Percentiles rank a stretch among this genome's conserved stretches.
Evolutionary conservation across 306 rosid species (phyloP).

Genomic region (Cicer bijugum): DNA sequence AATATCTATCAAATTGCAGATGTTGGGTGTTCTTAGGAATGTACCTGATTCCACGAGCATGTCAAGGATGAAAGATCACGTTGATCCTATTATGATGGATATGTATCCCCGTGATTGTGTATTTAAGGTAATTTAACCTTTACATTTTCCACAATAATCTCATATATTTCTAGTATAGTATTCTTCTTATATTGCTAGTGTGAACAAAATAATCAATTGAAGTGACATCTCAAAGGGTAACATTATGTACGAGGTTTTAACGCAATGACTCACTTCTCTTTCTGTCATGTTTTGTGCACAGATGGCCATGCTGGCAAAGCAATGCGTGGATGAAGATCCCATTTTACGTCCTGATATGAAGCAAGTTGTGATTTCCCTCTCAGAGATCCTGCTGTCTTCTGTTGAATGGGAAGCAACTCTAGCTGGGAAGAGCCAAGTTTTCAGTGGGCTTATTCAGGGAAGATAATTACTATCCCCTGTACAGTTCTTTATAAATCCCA

Average conservation of each 20-base stretch:
- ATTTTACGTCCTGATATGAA: conserved; percentile 87
- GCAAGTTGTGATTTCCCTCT: conserved; percentile 75
- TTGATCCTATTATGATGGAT: conserved; percentile 73
- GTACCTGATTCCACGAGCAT: conserved; percentile 66
- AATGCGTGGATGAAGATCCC: conserved; percentile 91
- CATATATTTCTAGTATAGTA: not conserved
- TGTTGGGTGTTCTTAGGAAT: conserved; percentile 71
- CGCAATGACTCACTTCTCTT: not conserved
- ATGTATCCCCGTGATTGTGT: conserved; percentile 83
- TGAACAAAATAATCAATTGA: conserved; percentile 10
- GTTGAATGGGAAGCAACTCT: conserved; percentile 98
- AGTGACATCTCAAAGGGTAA: not conserved
- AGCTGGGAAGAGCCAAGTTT: conserved; percentile 94
- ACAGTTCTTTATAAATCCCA: not conserved
- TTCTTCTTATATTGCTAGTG: not conserved
- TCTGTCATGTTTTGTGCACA: conserved; percentile 40
- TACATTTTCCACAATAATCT: conserved; percentile 2
- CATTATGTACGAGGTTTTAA: not conserved
- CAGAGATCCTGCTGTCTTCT: conserved; percentile 82
- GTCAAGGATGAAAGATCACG: conserved; percentile 64
- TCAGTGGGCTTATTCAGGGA: conserved; percentile 96
- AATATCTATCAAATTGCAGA: conserved; percentile 59
- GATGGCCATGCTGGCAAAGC: conserved; percentile 88
- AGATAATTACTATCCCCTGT: conserved; percentile 53
- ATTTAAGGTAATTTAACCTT: conserved; percentile 57